These are phyloP conservation scores for Trichosporon sp. DNA, from an alignment of 1,284 basidiomycete species.

Conservation along the genomic window DNA sequence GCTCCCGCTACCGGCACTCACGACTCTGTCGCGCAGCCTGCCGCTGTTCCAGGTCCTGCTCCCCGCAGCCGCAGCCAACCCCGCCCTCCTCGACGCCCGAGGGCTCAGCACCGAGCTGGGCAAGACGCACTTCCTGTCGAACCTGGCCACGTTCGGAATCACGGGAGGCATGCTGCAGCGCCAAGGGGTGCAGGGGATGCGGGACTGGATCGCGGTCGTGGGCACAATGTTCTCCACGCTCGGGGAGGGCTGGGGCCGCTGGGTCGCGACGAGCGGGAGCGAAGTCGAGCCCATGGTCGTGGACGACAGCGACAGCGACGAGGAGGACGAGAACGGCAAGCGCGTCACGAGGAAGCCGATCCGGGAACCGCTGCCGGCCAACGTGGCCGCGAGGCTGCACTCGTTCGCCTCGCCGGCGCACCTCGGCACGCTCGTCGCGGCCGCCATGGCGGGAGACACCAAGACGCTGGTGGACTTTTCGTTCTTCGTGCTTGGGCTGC, in stretches of 20 bases:
- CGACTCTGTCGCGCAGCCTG: constrained; percentile 45
- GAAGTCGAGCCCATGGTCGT: constrained; percentile 19
- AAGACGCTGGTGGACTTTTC: constrained; percentile 40
- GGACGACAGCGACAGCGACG: constrained; percentile 33
- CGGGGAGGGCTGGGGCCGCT: constrained; percentile 51
- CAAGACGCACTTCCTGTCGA: constrained; percentile 53
- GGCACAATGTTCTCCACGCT: constrained; percentile 39
- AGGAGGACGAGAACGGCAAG: constrained; percentile 30
- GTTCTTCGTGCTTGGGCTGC: constrained; percentile 50
- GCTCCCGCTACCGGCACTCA: constrained; percentile 52
- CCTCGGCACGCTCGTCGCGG: constrained; percentile 30
- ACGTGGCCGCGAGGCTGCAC: constrained; percentile 41
- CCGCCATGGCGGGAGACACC: constrained; percentile 26
- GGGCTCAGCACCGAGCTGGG: constrained; percentile 44
- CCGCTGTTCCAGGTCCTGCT: constrained; percentile 49
- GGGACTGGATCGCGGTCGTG: constrained; percentile 49
- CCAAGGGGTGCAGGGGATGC: constrained; percentile 36
- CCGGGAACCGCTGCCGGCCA: constrained; percentile 33
- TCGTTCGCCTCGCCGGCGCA: constrained; percentile 45
- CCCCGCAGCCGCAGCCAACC: constrained; percentile 39
- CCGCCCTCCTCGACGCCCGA: constrained; percentile 36
- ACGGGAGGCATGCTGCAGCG: constrained; percentile 50
- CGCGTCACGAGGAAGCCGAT: not conserved
- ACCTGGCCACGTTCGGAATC: constrained; percentile 55
- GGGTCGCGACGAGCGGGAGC: constrained; percentile 40